Evolutionary conservation across 2,329 filamentous ascomycete genomes (phyloP).

Genomic region (Dactylellina cionopaga): DNA sequence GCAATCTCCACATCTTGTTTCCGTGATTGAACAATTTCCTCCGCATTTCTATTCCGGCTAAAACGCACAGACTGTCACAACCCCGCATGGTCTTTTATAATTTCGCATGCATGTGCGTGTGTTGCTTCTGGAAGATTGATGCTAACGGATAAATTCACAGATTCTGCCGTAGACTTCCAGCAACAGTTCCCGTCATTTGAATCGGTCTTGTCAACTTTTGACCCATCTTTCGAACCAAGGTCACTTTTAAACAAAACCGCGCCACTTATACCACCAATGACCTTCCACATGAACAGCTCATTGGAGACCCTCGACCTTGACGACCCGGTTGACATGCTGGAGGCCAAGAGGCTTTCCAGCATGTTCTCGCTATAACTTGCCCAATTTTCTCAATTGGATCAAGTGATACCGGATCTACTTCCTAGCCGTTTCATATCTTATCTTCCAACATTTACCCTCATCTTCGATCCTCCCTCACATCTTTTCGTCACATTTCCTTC

Average conservation of each 20-base stretch:
- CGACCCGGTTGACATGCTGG: constrained; percentile 30
- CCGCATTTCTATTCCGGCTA: constrained; percentile 44
- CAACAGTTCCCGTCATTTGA: constrained; percentile 46
- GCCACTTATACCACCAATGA: constrained; percentile 8
- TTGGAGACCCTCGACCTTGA: constrained; percentile 44
- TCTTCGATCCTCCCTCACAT: constrained; percentile 1
- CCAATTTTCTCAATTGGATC: constrained; percentile 14
- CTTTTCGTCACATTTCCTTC: neutral
- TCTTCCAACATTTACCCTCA: constrained; percentile 31
- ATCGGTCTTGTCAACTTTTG: constrained; percentile 42
- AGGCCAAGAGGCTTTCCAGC: constrained; percentile 17
- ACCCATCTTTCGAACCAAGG: constrained; percentile 36
- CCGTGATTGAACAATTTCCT: too few species aligned
- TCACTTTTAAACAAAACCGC: constrained; percentile 10
- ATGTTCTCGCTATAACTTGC: constrained; percentile 20
- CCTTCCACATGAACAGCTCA: constrained; percentile 28
- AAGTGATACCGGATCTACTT: constrained; percentile 29
- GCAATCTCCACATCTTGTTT: constrained; percentile 31
- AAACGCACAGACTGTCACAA: constrained; percentile 45
- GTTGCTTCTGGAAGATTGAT: constrained; percentile 32
- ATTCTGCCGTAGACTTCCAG: constrained; percentile 45
- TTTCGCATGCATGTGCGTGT: constrained; percentile 14
- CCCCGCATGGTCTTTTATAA: constrained; percentile 35
- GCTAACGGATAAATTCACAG: constrained; percentile 50
- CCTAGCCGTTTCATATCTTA: constrained; percentile 41